Conservation (phyloP, 2,329 filamentous ascomycete genomes). For the Nemania sp. region DNA sequence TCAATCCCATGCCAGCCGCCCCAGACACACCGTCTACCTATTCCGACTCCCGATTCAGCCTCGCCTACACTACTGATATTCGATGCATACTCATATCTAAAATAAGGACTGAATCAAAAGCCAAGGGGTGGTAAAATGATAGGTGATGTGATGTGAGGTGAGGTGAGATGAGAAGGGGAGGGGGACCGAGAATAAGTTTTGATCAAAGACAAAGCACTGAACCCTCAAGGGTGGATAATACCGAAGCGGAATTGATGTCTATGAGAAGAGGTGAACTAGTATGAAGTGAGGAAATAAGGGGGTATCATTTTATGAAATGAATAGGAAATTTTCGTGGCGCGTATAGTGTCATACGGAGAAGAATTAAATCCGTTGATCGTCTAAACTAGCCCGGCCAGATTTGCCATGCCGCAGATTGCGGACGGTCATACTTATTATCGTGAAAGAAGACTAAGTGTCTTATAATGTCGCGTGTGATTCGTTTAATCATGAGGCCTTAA, state of each 20-base stretch:
- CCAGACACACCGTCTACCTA: not conserved
- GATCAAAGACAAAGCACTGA: conserved; percentile 13
- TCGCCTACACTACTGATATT: conserved; percentile 23
- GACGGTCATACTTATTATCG: conserved; percentile 32
- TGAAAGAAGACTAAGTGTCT: conserved; percentile 26
- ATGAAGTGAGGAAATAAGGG: conserved; percentile 38
- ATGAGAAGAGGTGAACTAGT: conserved; percentile 23
- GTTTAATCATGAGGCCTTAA: conserved; percentile 39
- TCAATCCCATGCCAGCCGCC: conserved; percentile 7
- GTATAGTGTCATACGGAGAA: conserved; percentile 22
- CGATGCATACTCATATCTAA: conserved; percentile 11
- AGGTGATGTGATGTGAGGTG: conserved; percentile 8
- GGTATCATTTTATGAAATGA: conserved; percentile 45
- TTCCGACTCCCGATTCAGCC: conserved; percentile 2
- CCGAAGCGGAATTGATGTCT: conserved; percentile 19
- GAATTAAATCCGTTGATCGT: conserved; percentile 23
- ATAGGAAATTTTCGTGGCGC: conserved; percentile 32
- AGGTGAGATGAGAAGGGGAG: not conserved
- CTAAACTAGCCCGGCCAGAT: conserved; percentile 14
- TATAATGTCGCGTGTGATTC: conserved; percentile 28
- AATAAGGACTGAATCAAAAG: conserved; percentile 14
- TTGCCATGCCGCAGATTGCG: conserved; percentile 13
- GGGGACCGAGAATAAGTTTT: not conserved
- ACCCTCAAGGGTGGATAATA: conserved; percentile 3
- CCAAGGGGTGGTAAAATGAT: conserved; percentile 5